Percentiles rank a stretch among this genome's conserved stretches.
phyloP scores from a whole-genome alignment of 257 asterid genomes.

The Solanum peruvianum region DNA sequence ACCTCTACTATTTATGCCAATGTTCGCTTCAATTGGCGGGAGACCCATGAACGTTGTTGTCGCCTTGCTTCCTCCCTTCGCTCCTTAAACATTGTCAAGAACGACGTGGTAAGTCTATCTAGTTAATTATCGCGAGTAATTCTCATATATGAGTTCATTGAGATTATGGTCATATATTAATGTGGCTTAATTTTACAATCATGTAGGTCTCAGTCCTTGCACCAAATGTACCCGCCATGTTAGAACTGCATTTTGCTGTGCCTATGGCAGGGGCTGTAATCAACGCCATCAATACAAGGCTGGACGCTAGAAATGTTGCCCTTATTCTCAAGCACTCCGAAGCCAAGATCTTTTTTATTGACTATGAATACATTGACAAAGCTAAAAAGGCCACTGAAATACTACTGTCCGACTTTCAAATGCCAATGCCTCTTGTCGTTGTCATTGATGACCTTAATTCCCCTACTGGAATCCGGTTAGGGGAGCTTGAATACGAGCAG shows the following conservation, averaged over 20 bases:
- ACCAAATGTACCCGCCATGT: slow-evolving; percentile 67
- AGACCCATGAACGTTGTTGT: slow-evolving; percentile 54
- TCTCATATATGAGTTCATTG: too few species aligned
- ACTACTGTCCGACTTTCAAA: slow-evolving; percentile 9
- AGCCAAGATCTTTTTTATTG: slow-evolving; percentile 56
- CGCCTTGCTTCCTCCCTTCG: slow-evolving; percentile 71
- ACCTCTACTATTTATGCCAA: slow-evolving; percentile 37
- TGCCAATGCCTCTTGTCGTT: slow-evolving; percentile 32
- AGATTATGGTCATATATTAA: too few species aligned
- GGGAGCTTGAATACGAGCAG: slow-evolving; percentile 57
- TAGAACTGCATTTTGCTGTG: slow-evolving; percentile 87
- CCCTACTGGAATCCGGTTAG: slow-evolving; percentile 40
- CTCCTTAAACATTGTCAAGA: slow-evolving; percentile 33
- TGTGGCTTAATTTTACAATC: too few species aligned
- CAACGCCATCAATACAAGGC: slow-evolving; percentile 67
- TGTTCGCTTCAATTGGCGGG: slow-evolving; percentile 53
- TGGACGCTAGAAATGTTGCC: slow-evolving; percentile 49
- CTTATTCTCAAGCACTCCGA: slow-evolving; percentile 61
- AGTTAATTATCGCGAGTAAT: too few species aligned
- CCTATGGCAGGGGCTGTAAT: slow-evolving; percentile 94
- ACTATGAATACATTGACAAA: slow-evolving; percentile 31
- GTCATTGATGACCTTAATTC: slow-evolving; percentile 50
- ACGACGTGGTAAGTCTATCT: slow-evolving; percentile 36
- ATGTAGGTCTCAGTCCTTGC: slow-evolving; percentile 74
- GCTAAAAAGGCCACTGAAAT: slow-evolving; percentile 42